Evolutionary conservation across 1,139 yeast species (phyloP).

Genomic region (Casaregolazyma suthepensis): DNA sequence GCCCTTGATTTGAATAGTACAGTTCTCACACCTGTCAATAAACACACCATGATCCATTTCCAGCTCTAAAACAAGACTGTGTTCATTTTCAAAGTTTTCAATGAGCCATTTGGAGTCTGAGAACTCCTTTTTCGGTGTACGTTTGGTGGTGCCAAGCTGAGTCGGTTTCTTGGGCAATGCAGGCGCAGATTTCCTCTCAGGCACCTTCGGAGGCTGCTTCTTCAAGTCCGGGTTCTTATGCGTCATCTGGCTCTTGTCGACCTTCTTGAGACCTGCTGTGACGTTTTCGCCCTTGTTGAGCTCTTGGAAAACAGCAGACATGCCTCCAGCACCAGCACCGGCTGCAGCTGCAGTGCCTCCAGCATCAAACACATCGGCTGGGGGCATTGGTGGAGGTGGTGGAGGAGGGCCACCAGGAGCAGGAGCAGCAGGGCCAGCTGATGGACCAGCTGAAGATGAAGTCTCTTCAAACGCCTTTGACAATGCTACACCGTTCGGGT

Average conservation of each 20-base stretch:
- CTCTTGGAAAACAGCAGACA: conserved; percentile 89
- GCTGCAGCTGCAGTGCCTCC: conserved; percentile 24
- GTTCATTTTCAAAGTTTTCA: conserved; percentile 63
- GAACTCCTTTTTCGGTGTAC: conserved; percentile 71
- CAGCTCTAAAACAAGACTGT: conserved; percentile 63
- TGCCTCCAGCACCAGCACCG: conserved; percentile 44
- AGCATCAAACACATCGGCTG: conserved; percentile 58
- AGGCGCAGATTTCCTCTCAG: conserved; percentile 43
- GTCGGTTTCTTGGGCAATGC: conserved; percentile 74
- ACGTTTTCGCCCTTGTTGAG: conserved; percentile 78
- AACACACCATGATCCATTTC: conserved; percentile 84
- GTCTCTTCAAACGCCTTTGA: conserved; percentile 36
- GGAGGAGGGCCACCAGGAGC: conserved; percentile 47
- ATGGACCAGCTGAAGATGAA: conserved; percentile 33
- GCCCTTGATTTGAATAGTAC: conserved; percentile 79
- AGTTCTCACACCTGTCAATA: conserved; percentile 70
- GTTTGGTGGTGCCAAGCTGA: conserved; percentile 42
- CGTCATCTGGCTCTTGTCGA: conserved; percentile 89
- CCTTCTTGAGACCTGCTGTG: conserved; percentile 83
- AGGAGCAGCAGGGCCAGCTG: conserved; percentile 28
- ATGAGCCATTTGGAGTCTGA: conserved; percentile 86
- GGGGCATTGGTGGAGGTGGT: conserved; percentile 74
- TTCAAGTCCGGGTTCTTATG: conserved; percentile 87
- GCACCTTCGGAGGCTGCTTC: conserved; percentile 31
- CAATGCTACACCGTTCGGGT: conserved; percentile 37